Conservation (phyloP, 257 asterid genomes). For the Henckelia pumila region DNA sequence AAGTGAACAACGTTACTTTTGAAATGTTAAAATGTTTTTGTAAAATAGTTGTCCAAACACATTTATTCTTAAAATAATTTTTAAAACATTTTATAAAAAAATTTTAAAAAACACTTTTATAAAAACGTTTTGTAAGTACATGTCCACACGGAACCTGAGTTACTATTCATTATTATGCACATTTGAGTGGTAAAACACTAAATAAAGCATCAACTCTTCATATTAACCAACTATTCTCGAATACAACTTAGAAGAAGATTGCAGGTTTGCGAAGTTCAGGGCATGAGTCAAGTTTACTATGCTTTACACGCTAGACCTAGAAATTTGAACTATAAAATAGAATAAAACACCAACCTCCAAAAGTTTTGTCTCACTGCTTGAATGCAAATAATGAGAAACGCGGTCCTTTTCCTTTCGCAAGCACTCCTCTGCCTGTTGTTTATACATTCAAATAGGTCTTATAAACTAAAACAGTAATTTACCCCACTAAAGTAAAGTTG, state of each 20-base stretch:
- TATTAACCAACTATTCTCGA: background rate
- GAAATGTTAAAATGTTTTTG: too few relatives aligned
- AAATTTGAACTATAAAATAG: background rate
- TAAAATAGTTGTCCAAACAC: too few relatives aligned
- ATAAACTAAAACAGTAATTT: background rate
- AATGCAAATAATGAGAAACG: conserved; percentile 37
- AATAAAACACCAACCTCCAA: conserved; percentile 41
- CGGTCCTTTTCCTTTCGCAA: conserved; percentile 55
- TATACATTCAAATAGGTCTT: background rate
- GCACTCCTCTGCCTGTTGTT: conserved; percentile 52
- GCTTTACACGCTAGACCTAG: background rate
- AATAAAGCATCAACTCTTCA: background rate
- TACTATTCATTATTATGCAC: background rate
- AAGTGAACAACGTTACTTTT: too few relatives aligned
- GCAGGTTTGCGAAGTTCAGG: too few relatives aligned
- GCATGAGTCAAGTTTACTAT: background rate
- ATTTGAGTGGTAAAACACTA: background rate
- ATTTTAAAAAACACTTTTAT: too few relatives aligned
- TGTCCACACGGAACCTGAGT: too few relatives aligned
- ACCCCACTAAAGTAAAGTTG: conserved; percentile 1
- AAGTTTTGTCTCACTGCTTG: conserved; percentile 41
- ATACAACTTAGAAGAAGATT: background rate
- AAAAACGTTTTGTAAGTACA: too few relatives aligned
- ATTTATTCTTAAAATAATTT: too few relatives aligned
- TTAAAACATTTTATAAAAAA: too few relatives aligned